Percentiles rank a stretch among this genome's conserved stretches.
These are phyloP conservation scores for Hibiscus syriacus DNA, from an alignment of 345 rosid genomes.

Conservation along the genomic window DNA sequence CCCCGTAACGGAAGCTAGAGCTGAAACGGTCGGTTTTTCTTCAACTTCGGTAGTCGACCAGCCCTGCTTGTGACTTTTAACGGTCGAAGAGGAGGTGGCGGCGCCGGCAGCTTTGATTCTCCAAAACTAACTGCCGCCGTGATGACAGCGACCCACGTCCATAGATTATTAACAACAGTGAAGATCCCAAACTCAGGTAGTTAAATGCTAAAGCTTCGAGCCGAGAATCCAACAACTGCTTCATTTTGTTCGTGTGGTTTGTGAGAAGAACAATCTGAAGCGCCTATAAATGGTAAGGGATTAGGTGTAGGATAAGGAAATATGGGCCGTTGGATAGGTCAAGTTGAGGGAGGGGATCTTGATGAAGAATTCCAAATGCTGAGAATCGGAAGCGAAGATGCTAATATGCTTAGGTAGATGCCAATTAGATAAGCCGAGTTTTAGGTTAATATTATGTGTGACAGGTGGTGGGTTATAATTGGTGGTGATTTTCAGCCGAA, in stretches of 20 bases:
- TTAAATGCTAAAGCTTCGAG: constrained; percentile 31
- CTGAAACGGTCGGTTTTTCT: background rate
- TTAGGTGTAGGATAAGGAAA: constrained; percentile 2
- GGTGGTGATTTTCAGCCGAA: no score
- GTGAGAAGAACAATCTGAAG: background rate
- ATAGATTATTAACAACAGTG: constrained; percentile 39
- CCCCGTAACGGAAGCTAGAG: background rate
- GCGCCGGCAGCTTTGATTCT: constrained; percentile 33
- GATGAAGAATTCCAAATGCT: constrained; percentile 19
- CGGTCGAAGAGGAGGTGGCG: constrained; percentile 1
- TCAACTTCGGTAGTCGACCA: background rate
- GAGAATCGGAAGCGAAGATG: constrained; percentile 3
- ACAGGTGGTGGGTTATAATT: no score
- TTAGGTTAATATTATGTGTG: no score
- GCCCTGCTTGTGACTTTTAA: background rate
- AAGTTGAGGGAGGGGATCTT: constrained; percentile 25
- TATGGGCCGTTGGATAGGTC: constrained; percentile 20
- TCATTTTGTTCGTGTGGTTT: constrained; percentile 15
- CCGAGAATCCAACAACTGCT: constrained; percentile 18
- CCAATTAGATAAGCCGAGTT: background rate
- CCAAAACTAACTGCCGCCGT: constrained; percentile 70
- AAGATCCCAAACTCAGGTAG: constrained; percentile 37
- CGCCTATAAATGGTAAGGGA: background rate
- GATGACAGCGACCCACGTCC: constrained; percentile 70
- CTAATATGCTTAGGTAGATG: constrained; percentile 2